These are phyloP conservation scores for Nakazawaea wyomingensis DNA, from an alignment of 805 yeast species.

Conservation along the genomic window DNA sequence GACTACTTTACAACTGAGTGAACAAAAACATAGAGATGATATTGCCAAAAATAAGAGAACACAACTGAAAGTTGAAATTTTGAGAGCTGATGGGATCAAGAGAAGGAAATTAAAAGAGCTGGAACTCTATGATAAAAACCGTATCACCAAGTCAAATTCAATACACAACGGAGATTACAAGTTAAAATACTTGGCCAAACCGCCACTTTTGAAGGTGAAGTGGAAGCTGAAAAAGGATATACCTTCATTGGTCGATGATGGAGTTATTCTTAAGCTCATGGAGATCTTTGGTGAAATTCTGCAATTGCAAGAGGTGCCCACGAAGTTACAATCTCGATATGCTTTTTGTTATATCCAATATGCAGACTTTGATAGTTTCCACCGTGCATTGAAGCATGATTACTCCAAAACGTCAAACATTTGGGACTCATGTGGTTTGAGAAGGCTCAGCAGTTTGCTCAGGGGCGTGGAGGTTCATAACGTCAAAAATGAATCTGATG, in stretches of 20 bases:
- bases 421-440: constrained; percentile 41
- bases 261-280: constrained; percentile 35
- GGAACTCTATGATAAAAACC: neutral
- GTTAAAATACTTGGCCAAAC: constrained; percentile 4
- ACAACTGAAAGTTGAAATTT: constrained; percentile 15
- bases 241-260: constrained; percentile 26
- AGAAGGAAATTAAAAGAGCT: constrained; percentile 12
- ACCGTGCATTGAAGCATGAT: constrained; percentile 35
- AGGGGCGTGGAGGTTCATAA: constrained; percentile 19
- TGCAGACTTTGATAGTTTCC: constrained; percentile 22
- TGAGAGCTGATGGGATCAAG: constrained; percentile 17
- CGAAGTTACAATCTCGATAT: constrained; percentile 23
- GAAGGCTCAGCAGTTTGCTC: constrained; percentile 42
- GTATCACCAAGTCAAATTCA: neutral
- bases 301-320: constrained; percentile 13
- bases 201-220: constrained; percentile 22
- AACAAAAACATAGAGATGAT: constrained; percentile 21
- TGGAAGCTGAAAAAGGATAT: constrained; percentile 42
- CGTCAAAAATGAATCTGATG: neutral
- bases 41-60: constrained; percentile 7
- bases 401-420: constrained; percentile 33
- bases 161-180: neutral
- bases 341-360: constrained; percentile 34
- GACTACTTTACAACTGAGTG: constrained; percentile 26
- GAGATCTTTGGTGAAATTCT: constrained; percentile 37